phyloP scores from a whole-genome alignment of 805 yeast species.

The Blastobotrys mokoenaii region DNA sequence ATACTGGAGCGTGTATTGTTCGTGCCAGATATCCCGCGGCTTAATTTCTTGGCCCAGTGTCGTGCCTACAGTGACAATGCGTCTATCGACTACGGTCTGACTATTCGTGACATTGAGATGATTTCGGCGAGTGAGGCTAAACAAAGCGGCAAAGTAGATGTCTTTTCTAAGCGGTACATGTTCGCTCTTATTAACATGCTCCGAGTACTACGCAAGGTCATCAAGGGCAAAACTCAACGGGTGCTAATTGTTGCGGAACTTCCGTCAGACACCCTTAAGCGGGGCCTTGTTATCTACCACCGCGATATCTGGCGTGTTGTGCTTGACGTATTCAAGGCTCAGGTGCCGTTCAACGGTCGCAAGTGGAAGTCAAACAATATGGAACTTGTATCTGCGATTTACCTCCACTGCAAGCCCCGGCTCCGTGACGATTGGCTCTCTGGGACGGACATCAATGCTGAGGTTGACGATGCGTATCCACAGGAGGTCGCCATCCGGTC shows the following conservation, averaged over 20 bases:
- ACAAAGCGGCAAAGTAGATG: neutral
- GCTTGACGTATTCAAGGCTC: conserved; percentile 62
- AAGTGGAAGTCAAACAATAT: conserved; percentile 91
- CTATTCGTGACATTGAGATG: neutral
- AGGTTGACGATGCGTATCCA: conserved; percentile 66
- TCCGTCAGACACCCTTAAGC: conserved; percentile 55
- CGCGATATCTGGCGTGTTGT: conserved; percentile 57
- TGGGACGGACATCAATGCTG: conserved; percentile 70
- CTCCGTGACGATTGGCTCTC: conserved; percentile 82
- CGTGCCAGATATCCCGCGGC: conserved; percentile 18
- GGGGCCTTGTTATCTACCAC: conserved; percentile 53
- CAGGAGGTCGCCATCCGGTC: conserved; percentile 82
- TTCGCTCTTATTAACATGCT: conserved; percentile 40
- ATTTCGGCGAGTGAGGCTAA: neutral
- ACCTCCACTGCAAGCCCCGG: conserved; percentile 61
- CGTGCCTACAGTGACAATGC: conserved; percentile 10
- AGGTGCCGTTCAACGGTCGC: conserved; percentile 85
- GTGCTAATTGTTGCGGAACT: conserved; percentile 49
- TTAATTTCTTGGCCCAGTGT: conserved; percentile 20
- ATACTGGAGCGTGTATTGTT: conserved; percentile 15
- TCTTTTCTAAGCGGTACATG: conserved; percentile 19
- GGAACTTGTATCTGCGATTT: conserved; percentile 87
- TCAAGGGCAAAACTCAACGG: conserved; percentile 67
- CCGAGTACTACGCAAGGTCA: conserved; percentile 45
- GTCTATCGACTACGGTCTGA: conserved; percentile 4